A percentile compares a stretch with the other conserved stretches of the same genome.
These are phyloP conservation scores for Pistacia vera DNA, from an alignment of 345 rosid species.

Conservation along the genomic window DNA sequence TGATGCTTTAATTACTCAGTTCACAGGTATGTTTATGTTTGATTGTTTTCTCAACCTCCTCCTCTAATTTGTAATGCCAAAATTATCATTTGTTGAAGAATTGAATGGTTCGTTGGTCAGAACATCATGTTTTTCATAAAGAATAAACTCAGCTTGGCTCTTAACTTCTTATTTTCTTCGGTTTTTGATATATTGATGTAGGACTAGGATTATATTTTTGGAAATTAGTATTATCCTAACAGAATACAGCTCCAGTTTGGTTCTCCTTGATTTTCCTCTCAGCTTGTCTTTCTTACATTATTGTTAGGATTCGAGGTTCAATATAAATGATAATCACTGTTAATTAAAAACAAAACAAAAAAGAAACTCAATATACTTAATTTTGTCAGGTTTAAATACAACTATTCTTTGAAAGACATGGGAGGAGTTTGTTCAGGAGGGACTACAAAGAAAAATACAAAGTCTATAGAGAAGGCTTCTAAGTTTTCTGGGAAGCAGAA, in stretches of 20 bases:
- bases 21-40: not conserved
- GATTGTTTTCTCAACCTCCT: not conserved
- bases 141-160: not conserved
- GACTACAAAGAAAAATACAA: constrained; percentile 21
- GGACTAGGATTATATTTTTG: not conserved
- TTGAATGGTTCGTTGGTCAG: not conserved
- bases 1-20: not conserved
- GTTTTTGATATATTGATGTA: not conserved
- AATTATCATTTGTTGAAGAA: no score
- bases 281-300: no score
- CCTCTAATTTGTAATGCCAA: not conserved
- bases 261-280: no score
- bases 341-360: not conserved
- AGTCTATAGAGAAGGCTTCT: constrained; percentile 27
- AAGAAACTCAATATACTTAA: not conserved
- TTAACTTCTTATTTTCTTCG: not conserved
- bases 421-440: constrained; percentile 66
- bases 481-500: constrained; percentile 42
- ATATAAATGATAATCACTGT: no score
- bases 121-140: not conserved
- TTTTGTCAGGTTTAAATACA: constrained; percentile 12
- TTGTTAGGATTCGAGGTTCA: no score
- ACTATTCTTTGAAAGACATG: constrained; percentile 37
- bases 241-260: no score
- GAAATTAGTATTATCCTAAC: no score